Evolutionary conservation across 2,329 filamentous ascomycete species (phyloP).

Genomic region (Dothiorella sarmentorum): DNA sequence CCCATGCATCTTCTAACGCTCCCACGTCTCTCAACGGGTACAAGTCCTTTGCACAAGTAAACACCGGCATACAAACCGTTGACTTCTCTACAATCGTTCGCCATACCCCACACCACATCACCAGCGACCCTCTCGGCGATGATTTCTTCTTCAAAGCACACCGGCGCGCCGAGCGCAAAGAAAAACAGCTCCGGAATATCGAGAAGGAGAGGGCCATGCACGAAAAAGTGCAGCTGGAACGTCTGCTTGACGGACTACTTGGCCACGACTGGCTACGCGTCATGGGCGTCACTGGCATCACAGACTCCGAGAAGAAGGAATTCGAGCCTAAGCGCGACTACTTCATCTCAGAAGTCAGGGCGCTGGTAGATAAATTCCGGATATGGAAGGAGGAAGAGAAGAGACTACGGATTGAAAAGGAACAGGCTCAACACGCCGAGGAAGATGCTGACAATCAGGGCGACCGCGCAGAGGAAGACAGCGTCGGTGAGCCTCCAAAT

Average conservation of each 20-base stretch:
- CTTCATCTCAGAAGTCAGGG: constrained; percentile 79
- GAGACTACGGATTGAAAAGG: constrained; percentile 71
- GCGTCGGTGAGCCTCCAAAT: constrained; percentile 40
- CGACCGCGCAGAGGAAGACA: constrained; percentile 31
- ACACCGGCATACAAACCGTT: constrained; percentile 34
- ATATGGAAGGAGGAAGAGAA: constrained; percentile 89
- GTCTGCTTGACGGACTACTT: constrained; percentile 74
- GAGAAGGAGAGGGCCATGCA: constrained; percentile 65
- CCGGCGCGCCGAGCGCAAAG: constrained; percentile 59
- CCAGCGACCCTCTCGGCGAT: constrained; percentile 55
- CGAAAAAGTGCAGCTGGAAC: constrained; percentile 63
- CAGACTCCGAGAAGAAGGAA: constrained; percentile 78
- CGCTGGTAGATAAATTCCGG: constrained; percentile 81
- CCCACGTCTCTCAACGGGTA: constrained; percentile 12
- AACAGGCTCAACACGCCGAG: constrained; percentile 54
- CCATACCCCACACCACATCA: constrained; percentile 31
- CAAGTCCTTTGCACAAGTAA: constrained; percentile 19
- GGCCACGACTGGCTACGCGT: constrained; percentile 90
- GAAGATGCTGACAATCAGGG: constrained; percentile 41
- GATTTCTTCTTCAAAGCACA: constrained; percentile 57
- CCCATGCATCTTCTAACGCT: constrained; percentile 5
- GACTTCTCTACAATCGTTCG: constrained; percentile 41
- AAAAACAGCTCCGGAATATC: constrained; percentile 66
- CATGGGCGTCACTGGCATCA: constrained; percentile 83
- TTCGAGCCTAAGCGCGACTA: constrained; percentile 83